A percentile compares a stretch with the other conserved stretches of the same genome.
Conservation (phyloP, 2,329 filamentous ascomycete species). For the Immersiporthe knoxdaviesiana region DNA sequence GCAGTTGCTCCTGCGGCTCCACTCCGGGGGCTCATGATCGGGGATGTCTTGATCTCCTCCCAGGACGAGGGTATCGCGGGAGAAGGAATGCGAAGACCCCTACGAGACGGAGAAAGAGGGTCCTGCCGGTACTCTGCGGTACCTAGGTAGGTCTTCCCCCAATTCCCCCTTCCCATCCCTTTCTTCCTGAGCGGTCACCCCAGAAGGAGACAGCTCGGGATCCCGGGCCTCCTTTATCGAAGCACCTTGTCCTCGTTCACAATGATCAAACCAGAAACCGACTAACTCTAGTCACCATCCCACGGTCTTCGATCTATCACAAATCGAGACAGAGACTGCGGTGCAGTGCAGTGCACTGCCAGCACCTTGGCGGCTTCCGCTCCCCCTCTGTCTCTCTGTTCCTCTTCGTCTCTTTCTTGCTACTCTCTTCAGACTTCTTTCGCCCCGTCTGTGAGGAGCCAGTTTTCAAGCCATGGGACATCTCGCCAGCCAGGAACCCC, state of each 20-base stretch:
- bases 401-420: background rate
- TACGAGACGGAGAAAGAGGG: background rate
- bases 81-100: background rate
- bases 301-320: background rate
- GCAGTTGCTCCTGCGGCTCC: background rate
- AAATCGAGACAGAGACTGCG: background rate
- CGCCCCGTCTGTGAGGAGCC: background rate
- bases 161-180: too few relatives aligned
- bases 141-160: background rate
- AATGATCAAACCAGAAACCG: slow-evolving; percentile 4
- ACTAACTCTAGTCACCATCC: slow-evolving; percentile 1
- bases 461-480: background rate
- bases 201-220: background rate
- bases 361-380: background rate
- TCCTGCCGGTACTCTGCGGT: background rate
- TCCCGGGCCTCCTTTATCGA: background rate
- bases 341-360: background rate
- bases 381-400: too few relatives aligned
- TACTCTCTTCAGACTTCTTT: background rate
- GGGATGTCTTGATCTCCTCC: background rate
- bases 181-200: background rate
- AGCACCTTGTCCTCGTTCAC: background rate
- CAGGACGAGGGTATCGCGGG: background rate
- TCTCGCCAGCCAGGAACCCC: background rate
- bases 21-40: background rate